Evolutionary conservation across 1,139 yeast species (phyloP).

Genomic region (Candida glucosophila): DNA sequence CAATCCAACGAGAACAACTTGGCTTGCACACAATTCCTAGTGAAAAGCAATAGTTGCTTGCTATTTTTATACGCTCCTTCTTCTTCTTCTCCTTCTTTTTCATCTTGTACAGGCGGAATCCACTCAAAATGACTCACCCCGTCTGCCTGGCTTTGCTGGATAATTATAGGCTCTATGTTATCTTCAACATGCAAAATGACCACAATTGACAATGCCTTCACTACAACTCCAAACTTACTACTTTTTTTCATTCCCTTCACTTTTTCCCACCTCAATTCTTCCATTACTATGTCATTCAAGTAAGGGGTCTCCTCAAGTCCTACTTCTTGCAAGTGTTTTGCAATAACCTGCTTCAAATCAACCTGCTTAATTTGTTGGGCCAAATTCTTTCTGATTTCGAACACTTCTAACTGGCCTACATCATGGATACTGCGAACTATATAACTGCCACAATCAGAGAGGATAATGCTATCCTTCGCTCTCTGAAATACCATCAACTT

Average conservation of each 20-base stretch:
- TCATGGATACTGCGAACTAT: constrained; percentile 5
- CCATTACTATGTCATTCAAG: constrained; percentile 4
- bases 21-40: constrained; percentile 18
- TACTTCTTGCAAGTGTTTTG: constrained; percentile 1
- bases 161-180: constrained; percentile 19
- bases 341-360: constrained; percentile 6
- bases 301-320: background rate
- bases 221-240: constrained; percentile 20
- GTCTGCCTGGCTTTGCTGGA: constrained; percentile 18
- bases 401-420: constrained; percentile 1
- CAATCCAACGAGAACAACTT: constrained; percentile 32
- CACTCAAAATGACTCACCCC: constrained; percentile 27
- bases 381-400: constrained; percentile 1
- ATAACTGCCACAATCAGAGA: constrained; percentile 12
- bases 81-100: constrained; percentile 4
- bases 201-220: constrained; percentile 14
- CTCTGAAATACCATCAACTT: too few relatives aligned
- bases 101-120: constrained; percentile 19
- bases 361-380: constrained; percentile 5
- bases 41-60: constrained; percentile 26
- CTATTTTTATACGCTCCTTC: constrained; percentile 25
- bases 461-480: too few relatives aligned
- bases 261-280: constrained; percentile 28
- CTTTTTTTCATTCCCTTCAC: constrained; percentile 7
- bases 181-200: constrained; percentile 16